Evolutionary conservation across 1,139 yeast species (phyloP), one percentile per base, ranked within the genome.

Genomic region (Candida smagusa): DNA sequence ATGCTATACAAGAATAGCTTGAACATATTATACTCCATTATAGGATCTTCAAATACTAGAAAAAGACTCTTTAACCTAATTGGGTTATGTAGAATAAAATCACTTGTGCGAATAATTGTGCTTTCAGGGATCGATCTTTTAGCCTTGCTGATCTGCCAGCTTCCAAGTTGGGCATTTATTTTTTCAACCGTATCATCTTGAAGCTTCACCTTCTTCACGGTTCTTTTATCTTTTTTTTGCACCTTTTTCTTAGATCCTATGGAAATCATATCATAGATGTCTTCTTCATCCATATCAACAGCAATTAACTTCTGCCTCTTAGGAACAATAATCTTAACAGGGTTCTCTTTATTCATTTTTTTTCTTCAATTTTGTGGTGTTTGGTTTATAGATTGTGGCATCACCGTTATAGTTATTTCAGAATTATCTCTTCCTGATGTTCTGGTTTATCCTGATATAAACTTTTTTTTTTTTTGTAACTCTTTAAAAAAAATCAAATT

Each of bases 201-300:
- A 13, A 41, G 30, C 22, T 9, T 13, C 9, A 16, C 12, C 30
- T 26, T 22, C 16, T 22, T 11, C 9, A 31, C 12, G 19, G 4
- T 25, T 24, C 32, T 12, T 38, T 28, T 9, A 6, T 26, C 35
- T 19, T 28, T 16, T 16, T 16, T 33, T 33, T 12, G 31, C 16
- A 12, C n/a, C 24, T 22, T 29, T 9, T 31, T 28, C 28, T 27
- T 34, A 11, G 25, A 34, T 11, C 40, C 23, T 11, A 38, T 42
- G 3, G 39, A 31, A 9, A 42, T 36, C 30, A 39, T 30, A 19
- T 45, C 47, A 22, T 43, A 42, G 9, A 45, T 43, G 25, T 43
- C 48, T 11, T 40, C 39, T 12, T 43, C 43, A 22, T 38, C 42
- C 7, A 23, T 19, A 23, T 37, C 38, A 22, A 34, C 21, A 12